These are phyloP conservation scores for Millerozyma miso DNA, from an alignment of 805 yeast genomes.

Conservation along the genomic window DNA sequence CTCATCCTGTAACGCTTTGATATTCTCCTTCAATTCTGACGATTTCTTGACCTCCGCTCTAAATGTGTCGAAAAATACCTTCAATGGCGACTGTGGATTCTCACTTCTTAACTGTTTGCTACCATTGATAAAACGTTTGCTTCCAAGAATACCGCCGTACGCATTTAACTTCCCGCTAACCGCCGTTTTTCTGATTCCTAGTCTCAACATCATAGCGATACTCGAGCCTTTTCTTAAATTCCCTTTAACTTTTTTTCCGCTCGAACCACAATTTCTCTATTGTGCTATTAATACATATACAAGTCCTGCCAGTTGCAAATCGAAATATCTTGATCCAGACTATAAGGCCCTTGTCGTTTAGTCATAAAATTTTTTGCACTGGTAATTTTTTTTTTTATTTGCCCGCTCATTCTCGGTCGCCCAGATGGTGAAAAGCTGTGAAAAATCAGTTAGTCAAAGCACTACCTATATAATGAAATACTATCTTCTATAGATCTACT, in stretches of 20 bases:
- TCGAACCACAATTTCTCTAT: neutral
- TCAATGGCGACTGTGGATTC: constrained; percentile 69
- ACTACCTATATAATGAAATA: neutral
- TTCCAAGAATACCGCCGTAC: neutral
- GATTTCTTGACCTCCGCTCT: constrained; percentile 87
- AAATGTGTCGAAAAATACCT: constrained; percentile 91
- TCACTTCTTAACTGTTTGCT: constrained; percentile 8
- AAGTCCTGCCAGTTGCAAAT: neutral
- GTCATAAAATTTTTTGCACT: neutral
- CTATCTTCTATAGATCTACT: neutral
- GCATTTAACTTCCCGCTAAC: neutral
- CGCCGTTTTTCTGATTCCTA: constrained; percentile 5
- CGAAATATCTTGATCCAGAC: neutral
- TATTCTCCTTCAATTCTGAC: constrained; percentile 83
- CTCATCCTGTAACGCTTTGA: constrained; percentile 92
- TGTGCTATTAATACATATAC: neutral
- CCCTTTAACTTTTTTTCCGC: neutral
- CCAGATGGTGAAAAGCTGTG: neutral
- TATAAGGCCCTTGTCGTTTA: neutral
- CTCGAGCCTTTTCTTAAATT: neutral
- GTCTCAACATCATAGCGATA: constrained; percentile 5
- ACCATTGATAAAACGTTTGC: neutral
- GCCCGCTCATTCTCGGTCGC: neutral
- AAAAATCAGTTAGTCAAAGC: neutral
- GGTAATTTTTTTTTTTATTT: neutral